These are phyloP conservation scores for Wickerhamomyces ciferrii DNA, from an alignment of 805 yeast genomes.

Conservation along the genomic window DNA sequence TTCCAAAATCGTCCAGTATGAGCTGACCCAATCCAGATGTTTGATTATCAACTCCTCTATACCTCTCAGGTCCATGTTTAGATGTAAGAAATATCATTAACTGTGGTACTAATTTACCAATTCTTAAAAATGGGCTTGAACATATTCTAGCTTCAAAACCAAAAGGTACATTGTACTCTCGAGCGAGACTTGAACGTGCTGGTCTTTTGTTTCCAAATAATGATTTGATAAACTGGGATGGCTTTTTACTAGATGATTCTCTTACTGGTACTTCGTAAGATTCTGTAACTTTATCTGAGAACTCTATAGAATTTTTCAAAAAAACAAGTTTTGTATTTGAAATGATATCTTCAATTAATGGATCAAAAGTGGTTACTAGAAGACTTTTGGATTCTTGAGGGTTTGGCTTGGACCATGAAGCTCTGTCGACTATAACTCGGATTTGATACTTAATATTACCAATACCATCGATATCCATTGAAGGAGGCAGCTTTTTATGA, in stretches of 20 bases:
- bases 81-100: constrained; percentile 18
- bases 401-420: constrained; percentile 42
- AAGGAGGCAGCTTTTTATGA: background rate
- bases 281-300: constrained; percentile 22
- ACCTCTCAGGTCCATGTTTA: constrained; percentile 11
- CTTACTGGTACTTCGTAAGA: background rate
- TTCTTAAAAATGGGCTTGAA: background rate
- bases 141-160: constrained; percentile 1
- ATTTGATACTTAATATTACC: constrained; percentile 35
- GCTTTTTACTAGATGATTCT: background rate
- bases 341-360: constrained; percentile 5
- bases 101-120: constrained; percentile 10
- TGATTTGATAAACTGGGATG: background rate
- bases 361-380: background rate
- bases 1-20: constrained; percentile 30
- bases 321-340: constrained; percentile 35
- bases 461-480: background rate
- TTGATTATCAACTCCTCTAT: constrained; percentile 29
- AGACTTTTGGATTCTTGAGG: constrained; percentile 28
- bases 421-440: constrained; percentile 52
- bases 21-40: constrained; percentile 44
- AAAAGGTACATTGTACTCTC: background rate
- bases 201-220: background rate
- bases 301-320: constrained; percentile 33
- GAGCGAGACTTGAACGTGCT: background rate